Evolutionary conservation across 257 asterid species (phyloP), one percentile per base, ranked within the genome.

Genomic region (Scutellaria barbata): DNA sequence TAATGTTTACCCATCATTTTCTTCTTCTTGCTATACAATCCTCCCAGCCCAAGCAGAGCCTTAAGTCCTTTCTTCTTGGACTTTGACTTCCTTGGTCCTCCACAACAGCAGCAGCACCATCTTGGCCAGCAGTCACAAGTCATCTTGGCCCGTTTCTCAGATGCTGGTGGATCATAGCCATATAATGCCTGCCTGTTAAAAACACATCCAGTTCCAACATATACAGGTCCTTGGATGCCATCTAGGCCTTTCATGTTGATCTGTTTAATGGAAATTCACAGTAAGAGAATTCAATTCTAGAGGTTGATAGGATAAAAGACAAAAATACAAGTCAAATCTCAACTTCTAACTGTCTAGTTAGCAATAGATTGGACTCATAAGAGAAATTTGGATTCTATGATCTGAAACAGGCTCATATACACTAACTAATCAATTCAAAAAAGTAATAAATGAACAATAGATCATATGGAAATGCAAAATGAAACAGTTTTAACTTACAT

Each of bases 31-130:
- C 57, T 65, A 55, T 43, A 77, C 12, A 72, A 45, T 63, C 86
- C 88, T 76, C 81, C 88, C 17, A 89, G 81, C 39, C 89, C 85
- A 20, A 88, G 82, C 75, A 90, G 67, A 68, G 87, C 79, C 80
- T 85, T 83, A 6, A 79, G 73, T 67, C 86, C 90, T 73, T 88
- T 88, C 76, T 86, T 90, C 84, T 90, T 90, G 17, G 89, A 51
- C 78, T 84, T 86, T 48, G 90, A 56, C 73, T 80, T 89, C 76
- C 95, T 83, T 13, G 96, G 73, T 79, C 91, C 89, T 7, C 90
- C 86, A 69, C 91, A 88, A 50, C 95, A 90, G 66, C 88, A 89
- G 79, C 77, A 73, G 45, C 77, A 73, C 77, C 77, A 64, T 17
- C 25, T 73, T 0, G 77, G 77, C 77, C 77, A 73, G 60, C 77